Evolutionary conservation across 2,329 filamentous ascomycete genomes (phyloP).

Genomic region (Cladophialophora yegresii): DNA sequence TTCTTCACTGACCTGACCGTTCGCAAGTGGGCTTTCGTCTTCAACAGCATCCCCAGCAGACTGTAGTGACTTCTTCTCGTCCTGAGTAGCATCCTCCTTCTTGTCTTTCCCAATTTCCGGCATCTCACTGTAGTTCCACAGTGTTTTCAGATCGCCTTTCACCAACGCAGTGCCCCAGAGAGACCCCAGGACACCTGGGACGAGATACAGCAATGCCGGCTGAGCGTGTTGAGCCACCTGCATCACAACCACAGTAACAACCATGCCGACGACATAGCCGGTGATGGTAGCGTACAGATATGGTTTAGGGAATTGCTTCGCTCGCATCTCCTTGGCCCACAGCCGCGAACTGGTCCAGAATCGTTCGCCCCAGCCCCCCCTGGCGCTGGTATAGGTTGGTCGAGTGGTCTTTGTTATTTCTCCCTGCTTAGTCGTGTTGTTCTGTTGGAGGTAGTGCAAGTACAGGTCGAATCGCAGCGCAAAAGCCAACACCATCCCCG

Average conservation of each 20-base stretch:
- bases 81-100: constrained; percentile 29
- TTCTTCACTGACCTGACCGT: neutral
- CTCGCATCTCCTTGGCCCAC: constrained; percentile 42
- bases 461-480: constrained; percentile 91
- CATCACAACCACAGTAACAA: constrained; percentile 74
- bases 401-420: constrained; percentile 36
- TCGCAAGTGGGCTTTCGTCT: neutral
- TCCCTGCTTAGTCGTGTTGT: constrained; percentile 40
- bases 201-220: constrained; percentile 87
- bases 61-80: neutral
- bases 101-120: constrained; percentile 48
- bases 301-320: constrained; percentile 69
- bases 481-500: constrained; percentile 84
- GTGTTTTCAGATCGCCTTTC: constrained; percentile 69
- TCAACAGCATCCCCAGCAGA: neutral
- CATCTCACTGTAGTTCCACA: constrained; percentile 81
- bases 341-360: constrained; percentile 67
- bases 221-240: constrained; percentile 78
- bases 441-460: constrained; percentile 72
- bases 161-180: constrained; percentile 72
- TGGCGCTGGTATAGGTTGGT: constrained; percentile 55
- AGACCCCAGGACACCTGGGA: constrained; percentile 76
- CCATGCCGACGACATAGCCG: constrained; percentile 78
- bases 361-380: constrained; percentile 77
- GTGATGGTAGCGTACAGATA: constrained; percentile 78